phyloP scores from a whole-genome alignment of 495 filamentous ascomycete genomes.

The Oleoguttula mirabilis region DNA sequence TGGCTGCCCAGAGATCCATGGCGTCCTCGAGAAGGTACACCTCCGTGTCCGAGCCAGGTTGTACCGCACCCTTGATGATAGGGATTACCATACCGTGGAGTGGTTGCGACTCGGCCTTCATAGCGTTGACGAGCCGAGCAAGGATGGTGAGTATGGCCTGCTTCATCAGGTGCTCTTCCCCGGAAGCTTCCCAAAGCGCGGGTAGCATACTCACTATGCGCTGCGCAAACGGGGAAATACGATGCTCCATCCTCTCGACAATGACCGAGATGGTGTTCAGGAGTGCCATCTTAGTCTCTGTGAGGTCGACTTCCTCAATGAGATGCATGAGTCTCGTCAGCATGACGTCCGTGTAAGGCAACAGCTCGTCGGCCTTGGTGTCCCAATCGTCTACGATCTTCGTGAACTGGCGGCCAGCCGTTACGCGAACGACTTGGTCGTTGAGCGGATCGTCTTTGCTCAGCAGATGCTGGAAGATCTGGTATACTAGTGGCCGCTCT shows the following conservation, averaged over 20 bases:
- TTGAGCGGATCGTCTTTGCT: slow-evolving; percentile 65
- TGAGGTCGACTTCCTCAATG: slow-evolving; percentile 65
- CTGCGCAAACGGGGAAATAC: slow-evolving; percentile 61
- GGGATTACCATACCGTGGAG: slow-evolving; percentile 68
- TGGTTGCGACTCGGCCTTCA: slow-evolving; percentile 57
- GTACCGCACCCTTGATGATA: slow-evolving; percentile 62
- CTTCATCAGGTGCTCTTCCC: slow-evolving; percentile 77
- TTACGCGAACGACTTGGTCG: slow-evolving; percentile 83
- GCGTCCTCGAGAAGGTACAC: slow-evolving; percentile 86
- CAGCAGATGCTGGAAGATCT: slow-evolving; percentile 81
- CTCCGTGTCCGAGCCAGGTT: slow-evolving; percentile 64
- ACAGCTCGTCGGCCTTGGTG: slow-evolving; percentile 57
- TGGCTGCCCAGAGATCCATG: slow-evolving; percentile 70
- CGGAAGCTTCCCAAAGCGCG: slow-evolving; percentile 69
- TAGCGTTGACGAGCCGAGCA: slow-evolving; percentile 61
- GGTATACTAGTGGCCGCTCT: slow-evolving; percentile 60
- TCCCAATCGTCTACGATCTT: slow-evolving; percentile 68
- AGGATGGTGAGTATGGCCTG: slow-evolving; percentile 80
- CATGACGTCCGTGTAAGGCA: slow-evolving; percentile 59
- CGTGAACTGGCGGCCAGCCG: slow-evolving; percentile 73
- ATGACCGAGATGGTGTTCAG: slow-evolving; percentile 68
- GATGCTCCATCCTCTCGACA: slow-evolving; percentile 67
- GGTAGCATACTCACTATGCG: slow-evolving; percentile 70
- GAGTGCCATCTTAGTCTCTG: slow-evolving; percentile 78
- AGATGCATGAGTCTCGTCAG: slow-evolving; percentile 59